Conservation (phyloP, 257 asterid genomes). For the Ligustrum vulgare region DNA sequence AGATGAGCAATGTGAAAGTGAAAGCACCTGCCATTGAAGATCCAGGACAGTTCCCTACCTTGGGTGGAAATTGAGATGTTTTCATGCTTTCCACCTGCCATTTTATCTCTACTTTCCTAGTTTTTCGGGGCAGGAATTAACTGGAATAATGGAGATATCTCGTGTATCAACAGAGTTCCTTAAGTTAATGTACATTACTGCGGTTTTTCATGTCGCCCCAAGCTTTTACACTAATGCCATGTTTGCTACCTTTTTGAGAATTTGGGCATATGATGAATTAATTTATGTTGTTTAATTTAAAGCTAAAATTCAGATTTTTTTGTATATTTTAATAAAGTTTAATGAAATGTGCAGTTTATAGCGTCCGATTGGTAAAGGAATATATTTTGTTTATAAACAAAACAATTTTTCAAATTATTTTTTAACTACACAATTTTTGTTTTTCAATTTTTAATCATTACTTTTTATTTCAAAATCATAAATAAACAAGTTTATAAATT, state of each 20-base stretch:
- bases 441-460: too few species aligned
- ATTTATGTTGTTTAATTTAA: neutral
- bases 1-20: constrained; percentile 16
- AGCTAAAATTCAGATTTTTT: too few species aligned
- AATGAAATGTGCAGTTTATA: too few species aligned
- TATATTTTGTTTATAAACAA: too few species aligned
- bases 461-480: too few species aligned
- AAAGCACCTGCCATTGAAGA: constrained; percentile 71
- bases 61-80: constrained; percentile 67
- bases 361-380: too few species aligned
- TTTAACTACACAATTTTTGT: too few species aligned
- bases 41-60: constrained; percentile 73
- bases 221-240: constrained; percentile 13
- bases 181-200: constrained; percentile 39
- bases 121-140: constrained; percentile 23
- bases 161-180: constrained; percentile 25
- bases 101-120: neutral
- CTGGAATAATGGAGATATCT: constrained; percentile 40
- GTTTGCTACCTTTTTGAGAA: constrained; percentile 6
- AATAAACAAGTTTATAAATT: too few species aligned
- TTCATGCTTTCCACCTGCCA: constrained; percentile 11
- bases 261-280: constrained; percentile 20
- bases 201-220: constrained; percentile 17
- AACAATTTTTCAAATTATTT: too few species aligned
- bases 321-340: too few species aligned